A percentile compares a stretch with the other conserved stretches of the same genome.
phyloP scores from a whole-genome alignment of 192 early-diverging fungal genomes.

The Coemansia javaensis region DNA sequence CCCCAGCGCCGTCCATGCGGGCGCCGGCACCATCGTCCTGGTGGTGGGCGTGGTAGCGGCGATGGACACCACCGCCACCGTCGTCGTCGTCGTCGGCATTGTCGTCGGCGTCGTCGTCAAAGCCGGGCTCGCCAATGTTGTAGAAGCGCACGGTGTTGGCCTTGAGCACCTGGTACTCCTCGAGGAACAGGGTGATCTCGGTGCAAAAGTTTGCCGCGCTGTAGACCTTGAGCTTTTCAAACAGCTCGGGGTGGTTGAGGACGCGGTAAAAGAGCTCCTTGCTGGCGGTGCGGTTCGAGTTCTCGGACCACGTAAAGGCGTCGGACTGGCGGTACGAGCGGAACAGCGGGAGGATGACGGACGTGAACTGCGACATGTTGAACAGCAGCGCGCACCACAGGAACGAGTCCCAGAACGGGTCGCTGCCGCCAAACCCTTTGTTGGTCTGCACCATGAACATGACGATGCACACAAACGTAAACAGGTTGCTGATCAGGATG shows the following conservation, averaged over 20 bases:
- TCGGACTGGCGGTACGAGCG: conserved; percentile 47
- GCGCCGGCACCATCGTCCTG: conserved; percentile 6
- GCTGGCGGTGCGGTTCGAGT: conserved; percentile 23
- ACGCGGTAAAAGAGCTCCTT: conserved; percentile 50
- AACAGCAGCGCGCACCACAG: conserved; percentile 45
- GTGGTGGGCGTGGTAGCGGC: too few species aligned
- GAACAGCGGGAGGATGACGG: conserved; percentile 43
- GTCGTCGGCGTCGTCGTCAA: conserved; percentile 24
- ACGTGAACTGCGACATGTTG: conserved; percentile 50
- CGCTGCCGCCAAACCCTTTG: conserved; percentile 34
- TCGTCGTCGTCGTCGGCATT: conserved; percentile 13
- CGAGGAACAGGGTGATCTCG: conserved; percentile 49
- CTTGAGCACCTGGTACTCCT: conserved; percentile 54
- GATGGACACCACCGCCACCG: too few species aligned
- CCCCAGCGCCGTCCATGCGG: conserved; percentile 1
- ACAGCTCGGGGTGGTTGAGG: conserved; percentile 48
- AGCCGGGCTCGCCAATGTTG: conserved; percentile 49
- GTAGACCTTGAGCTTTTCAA: conserved; percentile 45
- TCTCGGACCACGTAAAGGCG: conserved; percentile 41
- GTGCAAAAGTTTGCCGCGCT: conserved; percentile 50
- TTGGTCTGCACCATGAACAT: conserved; percentile 52
- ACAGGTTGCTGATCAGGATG: conserved; percentile 47
- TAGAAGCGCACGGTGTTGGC: conserved; percentile 50
- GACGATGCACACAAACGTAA: conserved; percentile 44
- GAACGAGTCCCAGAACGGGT: conserved; percentile 51